Evolutionary conservation across 495 filamentous ascomycete species (phyloP), one percentile per base, ranked within the genome.

Genomic region (Staphylotrichum tortipilum): DNA sequence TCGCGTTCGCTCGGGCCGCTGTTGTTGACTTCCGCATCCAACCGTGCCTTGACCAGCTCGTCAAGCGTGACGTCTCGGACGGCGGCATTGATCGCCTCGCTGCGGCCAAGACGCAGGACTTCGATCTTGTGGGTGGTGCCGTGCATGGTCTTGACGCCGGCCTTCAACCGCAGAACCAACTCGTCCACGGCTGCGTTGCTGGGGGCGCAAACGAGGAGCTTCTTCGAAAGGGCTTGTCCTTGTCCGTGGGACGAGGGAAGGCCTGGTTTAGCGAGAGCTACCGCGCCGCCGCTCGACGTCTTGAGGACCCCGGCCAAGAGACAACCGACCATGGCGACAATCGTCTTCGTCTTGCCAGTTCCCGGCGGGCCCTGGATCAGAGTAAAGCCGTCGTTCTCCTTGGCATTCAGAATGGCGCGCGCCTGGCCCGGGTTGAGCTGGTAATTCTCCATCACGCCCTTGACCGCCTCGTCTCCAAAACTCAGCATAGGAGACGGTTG

Each of bases 121-220:
- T 85, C 86, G 53, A 95, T 71, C 55, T 82, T 84, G 53, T 86
- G 81, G 6, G 70, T 62, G 12, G 79, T 72, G 0, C 94, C 94
- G 35, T 78, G 78, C 44, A 78, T 69, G 0, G 86, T 89, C 59
- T 83, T 95, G 38, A 97, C 77, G 3, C 92, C 92, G 41, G 83
- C 71, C 68, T 92, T 96, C 57, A 98, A 80, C 67, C 92, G 82
- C 65, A 96, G 81, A 12, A 98, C 92, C 45, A 98, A 67, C 65
- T 98, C 92, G 62, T 98, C 92, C 2, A 97, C 92, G 21, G 92
- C 92, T 4, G 92, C 92, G 64, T 98, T 98, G 74, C 88, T 95
- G 21, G 92, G 92, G 21, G 92, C 92, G 57, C 92, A 98, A 19
- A 98, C 84, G 28, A 98, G 77, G 19, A 98, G 75, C 63, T 97